Percentiles rank a stretch among this genome's conserved stretches.
These are phyloP conservation scores for Echinosophora koreensis DNA, from an alignment of 306 rosid species.

Conservation along the genomic window DNA sequence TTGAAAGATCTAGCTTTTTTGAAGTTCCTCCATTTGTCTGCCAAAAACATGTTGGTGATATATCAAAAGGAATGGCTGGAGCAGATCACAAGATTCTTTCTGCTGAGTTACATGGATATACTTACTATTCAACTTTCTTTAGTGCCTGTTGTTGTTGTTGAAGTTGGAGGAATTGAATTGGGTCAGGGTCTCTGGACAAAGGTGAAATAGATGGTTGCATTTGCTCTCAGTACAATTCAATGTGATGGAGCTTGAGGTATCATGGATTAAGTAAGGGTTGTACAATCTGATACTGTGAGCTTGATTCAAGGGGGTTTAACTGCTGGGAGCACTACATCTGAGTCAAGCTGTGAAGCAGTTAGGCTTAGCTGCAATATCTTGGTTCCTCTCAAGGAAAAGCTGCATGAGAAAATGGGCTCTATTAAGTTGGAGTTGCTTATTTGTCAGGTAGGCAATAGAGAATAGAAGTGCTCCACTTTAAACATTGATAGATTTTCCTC, in stretches of 20 bases:
- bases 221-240: constrained; percentile 65
- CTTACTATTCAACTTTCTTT: too few relatives aligned
- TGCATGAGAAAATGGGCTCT: constrained; percentile 66
- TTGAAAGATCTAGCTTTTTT: too few relatives aligned
- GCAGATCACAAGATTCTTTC: too few relatives aligned
- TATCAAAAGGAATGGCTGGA: too few relatives aligned
- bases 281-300: constrained; percentile 83
- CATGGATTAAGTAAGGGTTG: constrained; percentile 71
- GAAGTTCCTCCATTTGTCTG: too few relatives aligned
- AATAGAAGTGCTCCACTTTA: too few relatives aligned
- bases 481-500: too few relatives aligned
- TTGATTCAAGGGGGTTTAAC: constrained; percentile 93
- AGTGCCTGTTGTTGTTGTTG: constrained; percentile 77
- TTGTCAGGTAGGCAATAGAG: constrained; percentile 59
- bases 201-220: constrained; percentile 90
- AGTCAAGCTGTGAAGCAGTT: constrained; percentile 90
- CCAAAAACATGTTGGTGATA: too few relatives aligned
- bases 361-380: constrained; percentile 75
- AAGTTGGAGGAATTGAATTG: constrained; percentile 93
- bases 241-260: constrained; percentile 61
- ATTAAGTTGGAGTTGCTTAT: constrained; percentile 81
- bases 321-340: constrained; percentile 93
- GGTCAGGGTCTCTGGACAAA: constrained; percentile 99
- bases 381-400: constrained; percentile 72
- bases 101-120: too few relatives aligned